These are phyloP conservation scores for Fagopyrum homotropicum DNA, from an alignment of 148 eudicot genomes.

Conservation along the genomic window DNA sequence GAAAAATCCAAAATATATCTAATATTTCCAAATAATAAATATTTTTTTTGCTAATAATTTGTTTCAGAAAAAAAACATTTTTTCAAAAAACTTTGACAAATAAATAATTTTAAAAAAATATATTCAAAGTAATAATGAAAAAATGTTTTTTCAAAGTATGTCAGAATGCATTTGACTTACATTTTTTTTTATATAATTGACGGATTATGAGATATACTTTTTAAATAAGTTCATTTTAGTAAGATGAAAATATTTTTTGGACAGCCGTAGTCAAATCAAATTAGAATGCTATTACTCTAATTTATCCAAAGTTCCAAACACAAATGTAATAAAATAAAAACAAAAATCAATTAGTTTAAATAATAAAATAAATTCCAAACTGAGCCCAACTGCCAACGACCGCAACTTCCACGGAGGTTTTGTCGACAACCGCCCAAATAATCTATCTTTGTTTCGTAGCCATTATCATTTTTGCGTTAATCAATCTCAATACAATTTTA, in stretches of 20 bases:
- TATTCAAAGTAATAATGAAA: no score
- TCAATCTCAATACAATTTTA: neutral
- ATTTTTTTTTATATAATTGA: no score
- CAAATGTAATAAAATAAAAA: neutral
- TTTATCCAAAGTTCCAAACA: neutral
- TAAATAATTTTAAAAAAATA: no score
- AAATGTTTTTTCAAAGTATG: no score
- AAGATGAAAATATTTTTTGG: neutral
- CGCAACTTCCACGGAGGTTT: neutral
- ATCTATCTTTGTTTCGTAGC: neutral
- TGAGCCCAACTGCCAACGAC: neutral
- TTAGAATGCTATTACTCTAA: neutral
- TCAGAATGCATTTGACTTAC: no score
- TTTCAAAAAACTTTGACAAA: no score
- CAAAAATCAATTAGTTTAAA: neutral
- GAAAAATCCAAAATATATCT: no score
- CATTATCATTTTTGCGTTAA: neutral
- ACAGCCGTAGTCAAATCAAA: neutral
- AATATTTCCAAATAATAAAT: no score
- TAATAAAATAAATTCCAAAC: neutral
- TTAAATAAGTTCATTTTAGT: no score
- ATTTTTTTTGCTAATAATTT: no score
- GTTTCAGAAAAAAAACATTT: no score
- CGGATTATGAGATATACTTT: no score
- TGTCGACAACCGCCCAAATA: slow-evolving; percentile 1